These are phyloP conservation scores for Verruconis gallopava DNA, from an alignment of 2,329 filamentous ascomycete species.

Conservation along the genomic window DNA sequence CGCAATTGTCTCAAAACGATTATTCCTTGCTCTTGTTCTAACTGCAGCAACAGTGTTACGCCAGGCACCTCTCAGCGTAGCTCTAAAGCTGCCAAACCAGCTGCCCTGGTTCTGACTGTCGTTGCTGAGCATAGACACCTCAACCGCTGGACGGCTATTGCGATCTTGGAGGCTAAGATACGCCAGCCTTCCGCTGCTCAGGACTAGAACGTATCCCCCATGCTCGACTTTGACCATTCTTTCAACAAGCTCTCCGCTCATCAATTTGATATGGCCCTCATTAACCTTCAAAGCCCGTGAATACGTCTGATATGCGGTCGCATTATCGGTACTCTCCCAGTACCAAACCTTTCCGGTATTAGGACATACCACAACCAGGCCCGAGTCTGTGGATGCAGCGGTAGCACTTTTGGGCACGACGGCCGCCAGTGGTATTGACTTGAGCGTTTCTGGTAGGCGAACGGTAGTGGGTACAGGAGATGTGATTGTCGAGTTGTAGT, in stretches of 20 bases:
- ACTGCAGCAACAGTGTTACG: slow-evolving; percentile 72
- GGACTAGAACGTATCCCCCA: slow-evolving; percentile 71
- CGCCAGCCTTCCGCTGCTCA: slow-evolving; percentile 75
- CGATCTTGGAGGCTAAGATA: slow-evolving; percentile 77
- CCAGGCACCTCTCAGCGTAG: slow-evolving; percentile 56
- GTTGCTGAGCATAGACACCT: slow-evolving; percentile 61
- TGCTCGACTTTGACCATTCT: slow-evolving; percentile 75
- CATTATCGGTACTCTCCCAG: slow-evolving; percentile 90
- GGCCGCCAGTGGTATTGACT: slow-evolving; percentile 64
- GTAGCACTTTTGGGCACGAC: slow-evolving; percentile 69
- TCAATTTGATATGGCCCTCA: slow-evolving; percentile 56
- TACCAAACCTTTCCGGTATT: slow-evolving; percentile 75
- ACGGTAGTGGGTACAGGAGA: slow-evolving; percentile 71
- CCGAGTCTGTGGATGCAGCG: slow-evolving; percentile 48
- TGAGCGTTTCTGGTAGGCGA: slow-evolving; percentile 60
- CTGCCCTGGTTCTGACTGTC: slow-evolving; percentile 46
- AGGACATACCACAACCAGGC: slow-evolving; percentile 76
- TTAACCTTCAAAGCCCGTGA: slow-evolving; percentile 70
- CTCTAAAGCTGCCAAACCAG: slow-evolving; percentile 69
- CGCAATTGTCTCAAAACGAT: slow-evolving; percentile 74
- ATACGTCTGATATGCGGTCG: slow-evolving; percentile 70
- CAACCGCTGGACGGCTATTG: slow-evolving; percentile 73
- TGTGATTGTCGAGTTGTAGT: slow-evolving; percentile 52
- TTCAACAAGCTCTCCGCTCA: slow-evolving; percentile 66
- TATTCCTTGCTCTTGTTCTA: slow-evolving; percentile 59